Conservation (phyloP, 2,329 filamentous ascomycete species). For the Ceratocystis smalleyi region DNA sequence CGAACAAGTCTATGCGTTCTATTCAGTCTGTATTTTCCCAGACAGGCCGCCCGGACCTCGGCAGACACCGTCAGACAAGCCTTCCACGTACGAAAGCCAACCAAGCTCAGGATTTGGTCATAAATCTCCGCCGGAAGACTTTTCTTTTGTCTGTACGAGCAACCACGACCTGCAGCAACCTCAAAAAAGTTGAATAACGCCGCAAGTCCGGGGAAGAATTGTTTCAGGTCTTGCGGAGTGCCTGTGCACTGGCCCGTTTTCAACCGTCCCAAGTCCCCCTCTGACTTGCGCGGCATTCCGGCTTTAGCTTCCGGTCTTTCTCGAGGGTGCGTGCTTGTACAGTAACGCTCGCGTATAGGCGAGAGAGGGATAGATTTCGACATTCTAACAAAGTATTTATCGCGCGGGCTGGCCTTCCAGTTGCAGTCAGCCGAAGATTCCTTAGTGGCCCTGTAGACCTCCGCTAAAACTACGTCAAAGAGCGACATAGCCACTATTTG, state of each 20-base stretch:
- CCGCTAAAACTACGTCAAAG: conserved; percentile 19
- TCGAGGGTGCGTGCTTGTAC: conserved; percentile 17
- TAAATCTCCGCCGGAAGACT: not conserved
- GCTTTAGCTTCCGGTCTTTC: conserved; percentile 14
- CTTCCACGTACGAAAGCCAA: not conserved
- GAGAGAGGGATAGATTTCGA: not conserved
- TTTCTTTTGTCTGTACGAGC: not conserved
- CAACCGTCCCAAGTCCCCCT: not conserved
- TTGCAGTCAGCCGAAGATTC: too few relatives aligned
- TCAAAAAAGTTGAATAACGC: not conserved
- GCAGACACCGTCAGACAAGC: not conserved
- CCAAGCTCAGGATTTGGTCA: not conserved
- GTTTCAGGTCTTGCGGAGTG: not conserved
- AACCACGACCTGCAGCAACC: not conserved
- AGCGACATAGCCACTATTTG: conserved; percentile 19
- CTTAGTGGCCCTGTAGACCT: conserved; percentile 16
- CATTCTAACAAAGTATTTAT: not conserved
- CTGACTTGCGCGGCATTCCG: not conserved
- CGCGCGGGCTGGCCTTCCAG: not conserved
- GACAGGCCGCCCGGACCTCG: not conserved
- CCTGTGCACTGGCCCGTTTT: not conserved
- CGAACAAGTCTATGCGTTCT: not conserved
- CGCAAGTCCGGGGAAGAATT: not conserved
- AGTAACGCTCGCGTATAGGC: conserved; percentile 1
- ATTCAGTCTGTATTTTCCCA: not conserved